These are phyloP conservation scores for Brassica incana DNA, from an alignment of 345 rosid species.

Conservation along the genomic window DNA sequence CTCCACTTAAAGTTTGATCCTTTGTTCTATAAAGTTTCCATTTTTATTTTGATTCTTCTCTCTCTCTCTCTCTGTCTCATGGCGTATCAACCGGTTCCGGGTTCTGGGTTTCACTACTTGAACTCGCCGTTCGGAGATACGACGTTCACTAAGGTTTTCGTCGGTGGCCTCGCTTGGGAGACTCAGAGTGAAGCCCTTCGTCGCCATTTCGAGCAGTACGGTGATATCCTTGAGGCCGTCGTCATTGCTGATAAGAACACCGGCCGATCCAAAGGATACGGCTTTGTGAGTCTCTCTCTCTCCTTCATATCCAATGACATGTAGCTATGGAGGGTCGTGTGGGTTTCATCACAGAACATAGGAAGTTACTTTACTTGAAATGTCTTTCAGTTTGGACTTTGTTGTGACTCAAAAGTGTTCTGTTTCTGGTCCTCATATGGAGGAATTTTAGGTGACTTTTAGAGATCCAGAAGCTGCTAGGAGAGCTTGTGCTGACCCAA, in stretches of 20 bases:
- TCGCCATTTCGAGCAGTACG: slow-evolving; percentile 78
- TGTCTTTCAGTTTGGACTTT: not conserved
- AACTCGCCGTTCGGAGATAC: slow-evolving; percentile 95
- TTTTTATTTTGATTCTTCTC: not conserved
- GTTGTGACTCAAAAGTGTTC: slow-evolving; percentile 46
- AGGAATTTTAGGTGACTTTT: slow-evolving; percentile 89
- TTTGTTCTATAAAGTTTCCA: slow-evolving; percentile 29
- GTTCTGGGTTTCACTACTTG: slow-evolving; percentile 65
- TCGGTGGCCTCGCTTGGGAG: slow-evolving; percentile 96
- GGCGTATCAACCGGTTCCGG: slow-evolving; percentile 63
- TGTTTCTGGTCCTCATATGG: slow-evolving; percentile 55
- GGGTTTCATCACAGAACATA: not conserved
- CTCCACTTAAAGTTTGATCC: slow-evolving; percentile 8
- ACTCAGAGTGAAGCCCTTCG: slow-evolving; percentile 83
- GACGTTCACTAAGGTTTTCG: slow-evolving; percentile 78
- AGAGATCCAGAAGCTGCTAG: slow-evolving; percentile 93
- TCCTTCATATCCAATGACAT: slow-evolving; percentile 5
- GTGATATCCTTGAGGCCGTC: slow-evolving; percentile 91
- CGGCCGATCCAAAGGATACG: slow-evolving; percentile 97
- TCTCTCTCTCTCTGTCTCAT: slow-evolving; percentile 30
- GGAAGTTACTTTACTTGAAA: not conserved
- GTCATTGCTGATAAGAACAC: slow-evolving; percentile 92
- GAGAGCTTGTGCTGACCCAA: slow-evolving; percentile 92
- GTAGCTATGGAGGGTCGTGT: not conserved
- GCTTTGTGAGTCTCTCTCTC: slow-evolving; percentile 76